phyloP scores from a whole-genome alignment of 208 protist genomes.

The Porcisia hertigi region DNA sequence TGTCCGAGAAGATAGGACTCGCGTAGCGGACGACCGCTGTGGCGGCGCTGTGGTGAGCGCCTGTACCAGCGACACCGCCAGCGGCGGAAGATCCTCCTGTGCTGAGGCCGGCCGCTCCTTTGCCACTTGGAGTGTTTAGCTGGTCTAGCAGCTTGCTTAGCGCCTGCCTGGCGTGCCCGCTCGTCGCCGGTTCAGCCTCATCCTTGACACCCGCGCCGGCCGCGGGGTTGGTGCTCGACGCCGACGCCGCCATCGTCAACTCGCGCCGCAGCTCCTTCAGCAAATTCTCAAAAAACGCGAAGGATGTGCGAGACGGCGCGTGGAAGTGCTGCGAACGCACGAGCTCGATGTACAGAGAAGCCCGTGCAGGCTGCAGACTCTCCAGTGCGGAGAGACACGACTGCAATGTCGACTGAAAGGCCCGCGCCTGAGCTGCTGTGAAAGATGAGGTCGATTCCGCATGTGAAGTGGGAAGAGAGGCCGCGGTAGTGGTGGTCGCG shows the following conservation, averaged over 20 bases:
- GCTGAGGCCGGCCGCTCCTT: slow-evolving; percentile 2
- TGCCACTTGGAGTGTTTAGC: slow-evolving; percentile 23
- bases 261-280: slow-evolving; percentile 40
- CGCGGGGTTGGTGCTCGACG: neutral
- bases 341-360: slow-evolving; percentile 54
- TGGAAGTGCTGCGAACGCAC: slow-evolving; percentile 44
- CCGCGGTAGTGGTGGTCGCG: neutral
- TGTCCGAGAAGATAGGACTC: slow-evolving; percentile 33
- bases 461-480: neutral
- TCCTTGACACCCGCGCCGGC: neutral
- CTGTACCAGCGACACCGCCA: slow-evolving; percentile 1
- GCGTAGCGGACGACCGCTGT: slow-evolving; percentile 35
- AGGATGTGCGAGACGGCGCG: slow-evolving; percentile 37
- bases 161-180: slow-evolving; percentile 30
- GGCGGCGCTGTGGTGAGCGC: slow-evolving; percentile 12
- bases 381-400: slow-evolving; percentile 62
- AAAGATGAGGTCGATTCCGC: slow-evolving; percentile 5
- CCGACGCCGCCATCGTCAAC: slow-evolving; percentile 14
- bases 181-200: slow-evolving; percentile 7
- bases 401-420: slow-evolving; percentile 55
- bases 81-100: neutral
- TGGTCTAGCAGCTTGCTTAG: slow-evolving; percentile 57
- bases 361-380: slow-evolving; percentile 44
- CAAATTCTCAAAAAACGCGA: slow-evolving; percentile 57
- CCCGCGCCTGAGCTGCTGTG: slow-evolving; percentile 40